A percentile compares a stretch with the other conserved stretches of the same genome.
Evolutionary conservation across 306 rosid genomes (phyloP).

Genomic region (Lotus japonicus): DNA sequence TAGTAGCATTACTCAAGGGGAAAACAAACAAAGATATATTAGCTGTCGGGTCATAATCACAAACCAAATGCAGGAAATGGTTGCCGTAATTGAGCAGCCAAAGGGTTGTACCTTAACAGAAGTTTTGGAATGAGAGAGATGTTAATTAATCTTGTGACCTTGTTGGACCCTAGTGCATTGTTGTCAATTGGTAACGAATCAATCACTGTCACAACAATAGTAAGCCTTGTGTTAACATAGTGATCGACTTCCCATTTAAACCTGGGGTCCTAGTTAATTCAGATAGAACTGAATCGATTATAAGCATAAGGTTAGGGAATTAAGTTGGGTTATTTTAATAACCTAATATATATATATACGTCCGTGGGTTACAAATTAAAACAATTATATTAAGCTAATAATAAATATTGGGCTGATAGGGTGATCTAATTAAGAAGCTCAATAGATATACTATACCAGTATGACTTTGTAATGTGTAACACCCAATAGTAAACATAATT

Average conservation of each 20-base stretch:
- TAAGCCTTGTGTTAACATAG: neutral
- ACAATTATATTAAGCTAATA: too few species aligned
- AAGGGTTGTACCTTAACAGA: too few species aligned
- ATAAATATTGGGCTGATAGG: too few species aligned
- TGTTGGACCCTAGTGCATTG: neutral
- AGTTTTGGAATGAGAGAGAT: neutral
- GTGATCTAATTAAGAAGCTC: too few species aligned
- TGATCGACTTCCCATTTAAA: neutral
- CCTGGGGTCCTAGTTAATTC: neutral
- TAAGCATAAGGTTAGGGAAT: neutral
- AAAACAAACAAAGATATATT: too few species aligned
- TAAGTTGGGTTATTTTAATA: too few species aligned
- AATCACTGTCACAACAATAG: neutral
- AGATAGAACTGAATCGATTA: neutral
- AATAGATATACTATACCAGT: too few species aligned
- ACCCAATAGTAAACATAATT: too few species aligned
- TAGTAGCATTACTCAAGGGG: too few species aligned
- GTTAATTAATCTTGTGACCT: neutral
- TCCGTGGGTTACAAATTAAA: too few species aligned
- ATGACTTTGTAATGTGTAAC: too few species aligned
- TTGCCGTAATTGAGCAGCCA: neutral
- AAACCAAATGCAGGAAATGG: neutral
- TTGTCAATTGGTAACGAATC: neutral
- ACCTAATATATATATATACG: too few species aligned
- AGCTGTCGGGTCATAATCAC: neutral